Percentiles rank a stretch among this genome's conserved stretches.
Evolutionary conservation across 352 stramenopile genomes (phyloP).

Genomic region (Plasmopara viticola): DNA sequence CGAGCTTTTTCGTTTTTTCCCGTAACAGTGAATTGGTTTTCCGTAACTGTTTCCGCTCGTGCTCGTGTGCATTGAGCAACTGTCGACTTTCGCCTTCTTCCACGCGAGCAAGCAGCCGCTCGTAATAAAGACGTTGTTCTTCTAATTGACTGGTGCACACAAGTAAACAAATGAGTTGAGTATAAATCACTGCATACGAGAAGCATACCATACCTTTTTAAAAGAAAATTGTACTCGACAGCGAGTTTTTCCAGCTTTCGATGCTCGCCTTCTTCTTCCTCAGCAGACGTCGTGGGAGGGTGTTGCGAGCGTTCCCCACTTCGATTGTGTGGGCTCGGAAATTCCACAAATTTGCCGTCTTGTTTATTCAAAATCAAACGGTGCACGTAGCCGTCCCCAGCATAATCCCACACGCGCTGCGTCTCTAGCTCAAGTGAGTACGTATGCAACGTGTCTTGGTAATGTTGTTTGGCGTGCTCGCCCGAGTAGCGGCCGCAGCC

Average conservation of each 20-base stretch:
- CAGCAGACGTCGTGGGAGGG: constrained; percentile 49
- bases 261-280: constrained; percentile 91
- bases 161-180: constrained; percentile 3
- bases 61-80: constrained; percentile 47
- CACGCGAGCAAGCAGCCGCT: constrained; percentile 60
- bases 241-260: constrained; percentile 94
- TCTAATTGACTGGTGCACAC: constrained; percentile 83
- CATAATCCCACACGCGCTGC: constrained; percentile 95
- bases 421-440: constrained; percentile 95
- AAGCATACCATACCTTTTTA: constrained; percentile 75
- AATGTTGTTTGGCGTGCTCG: constrained; percentile 93
- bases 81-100: constrained; percentile 56
- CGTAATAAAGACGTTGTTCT: constrained; percentile 92
- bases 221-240: constrained; percentile 93
- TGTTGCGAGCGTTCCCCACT: constrained; percentile 69
- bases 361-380: constrained; percentile 87
- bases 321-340: constrained; percentile 76
- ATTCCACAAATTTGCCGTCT: constrained; percentile 95
- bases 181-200: background rate
- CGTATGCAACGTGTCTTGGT: constrained; percentile 89
- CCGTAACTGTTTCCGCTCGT: constrained; percentile 80
- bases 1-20: constrained; percentile 71
- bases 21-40: constrained; percentile 56
- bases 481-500: constrained; percentile 95
- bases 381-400: constrained; percentile 84